phyloP scores from a whole-genome alignment of 352 stramenopile species.

The Phytophthora cactorum region DNA sequence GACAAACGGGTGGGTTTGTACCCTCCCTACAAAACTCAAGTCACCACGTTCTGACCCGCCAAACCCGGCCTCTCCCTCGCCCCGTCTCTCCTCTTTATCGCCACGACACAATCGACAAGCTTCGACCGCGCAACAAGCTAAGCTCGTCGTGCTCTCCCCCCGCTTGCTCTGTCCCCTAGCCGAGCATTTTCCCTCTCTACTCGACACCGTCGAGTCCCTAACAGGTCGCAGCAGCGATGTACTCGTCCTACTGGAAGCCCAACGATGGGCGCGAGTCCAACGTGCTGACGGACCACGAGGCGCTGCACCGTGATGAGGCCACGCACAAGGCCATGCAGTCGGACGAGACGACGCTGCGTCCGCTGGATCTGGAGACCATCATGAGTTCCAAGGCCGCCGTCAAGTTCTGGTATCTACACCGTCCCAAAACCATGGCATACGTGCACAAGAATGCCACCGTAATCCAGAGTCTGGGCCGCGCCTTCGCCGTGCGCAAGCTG shows the following conservation, averaged over 20 bases:
- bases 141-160: neutral
- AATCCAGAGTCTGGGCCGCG: slow-evolving; percentile 81
- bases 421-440: slow-evolving; percentile 90
- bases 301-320: slow-evolving; percentile 77
- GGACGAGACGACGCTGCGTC: slow-evolving; percentile 77
- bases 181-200: slow-evolving; percentile 44
- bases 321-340: slow-evolving; percentile 85
- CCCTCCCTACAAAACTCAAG: slow-evolving; percentile 10
- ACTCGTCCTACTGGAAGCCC: slow-evolving; percentile 89
- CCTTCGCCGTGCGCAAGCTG: slow-evolving; percentile 79
- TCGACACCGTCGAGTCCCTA: slow-evolving; percentile 29
- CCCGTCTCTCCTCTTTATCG: slow-evolving; percentile 34
- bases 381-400: slow-evolving; percentile 88
- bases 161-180: neutral
- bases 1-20: slow-evolving; percentile 7
- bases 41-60: slow-evolving; percentile 4
- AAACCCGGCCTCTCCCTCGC: slow-evolving; percentile 20
- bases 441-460: slow-evolving; percentile 91
- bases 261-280: slow-evolving; percentile 74
- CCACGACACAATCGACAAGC: slow-evolving; percentile 23
- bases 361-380: slow-evolving; percentile 87
- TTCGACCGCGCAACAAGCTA: slow-evolving; percentile 20
- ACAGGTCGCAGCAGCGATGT: slow-evolving; percentile 51
- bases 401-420: slow-evolving; percentile 91
- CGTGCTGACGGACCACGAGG: slow-evolving; percentile 84